These are phyloP conservation scores for Suhomyces pyralidae DNA, from an alignment of 805 yeast species.

Conservation along the genomic window DNA sequence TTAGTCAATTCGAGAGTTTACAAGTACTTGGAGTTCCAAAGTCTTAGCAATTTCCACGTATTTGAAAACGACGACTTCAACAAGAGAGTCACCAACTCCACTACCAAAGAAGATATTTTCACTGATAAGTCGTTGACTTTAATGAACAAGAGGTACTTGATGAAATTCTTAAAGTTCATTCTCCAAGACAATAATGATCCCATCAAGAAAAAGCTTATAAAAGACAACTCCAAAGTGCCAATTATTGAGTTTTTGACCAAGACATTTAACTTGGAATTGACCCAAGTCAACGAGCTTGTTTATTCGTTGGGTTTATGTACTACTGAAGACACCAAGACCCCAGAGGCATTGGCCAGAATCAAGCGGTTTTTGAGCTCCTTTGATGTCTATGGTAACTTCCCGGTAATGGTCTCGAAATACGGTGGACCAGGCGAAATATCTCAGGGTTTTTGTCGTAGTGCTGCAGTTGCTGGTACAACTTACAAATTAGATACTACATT, in stretches of 20 bases:
- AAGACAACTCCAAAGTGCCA: conserved; percentile 52
- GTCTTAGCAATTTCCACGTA: conserved; percentile 86
- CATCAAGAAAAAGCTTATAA: conserved; percentile 53
- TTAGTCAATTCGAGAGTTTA: conserved; percentile 83
- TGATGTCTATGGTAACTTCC: conserved; percentile 92
- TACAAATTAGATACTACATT: conserved; percentile 76
- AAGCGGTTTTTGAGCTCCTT: conserved; percentile 79
- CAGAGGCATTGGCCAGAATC: conserved; percentile 75
- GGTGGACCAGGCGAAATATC: conserved; percentile 96
- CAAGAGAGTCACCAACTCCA: conserved; percentile 60
- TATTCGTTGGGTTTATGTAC: conserved; percentile 82
- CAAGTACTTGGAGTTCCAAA: conserved; percentile 88
- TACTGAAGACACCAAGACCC: conserved; percentile 57
- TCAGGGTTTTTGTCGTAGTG: conserved; percentile 95
- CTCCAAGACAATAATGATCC: conserved; percentile 59
- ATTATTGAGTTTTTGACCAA: conserved; percentile 58
- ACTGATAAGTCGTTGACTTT: conserved; percentile 78
- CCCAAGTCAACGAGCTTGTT: conserved; percentile 80
- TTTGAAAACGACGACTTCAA: conserved; percentile 89
- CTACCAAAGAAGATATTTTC: conserved; percentile 88
- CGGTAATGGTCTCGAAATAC: conserved; percentile 85
- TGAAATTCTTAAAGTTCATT: conserved; percentile 90
- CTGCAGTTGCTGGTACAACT: conserved; percentile 97
- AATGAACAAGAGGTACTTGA: conserved; percentile 73
- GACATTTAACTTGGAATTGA: conserved; percentile 65